These are phyloP conservation scores for Rhododendron williamsianum DNA, from an alignment of 148 eudicot genomes.

Conservation along the genomic window DNA sequence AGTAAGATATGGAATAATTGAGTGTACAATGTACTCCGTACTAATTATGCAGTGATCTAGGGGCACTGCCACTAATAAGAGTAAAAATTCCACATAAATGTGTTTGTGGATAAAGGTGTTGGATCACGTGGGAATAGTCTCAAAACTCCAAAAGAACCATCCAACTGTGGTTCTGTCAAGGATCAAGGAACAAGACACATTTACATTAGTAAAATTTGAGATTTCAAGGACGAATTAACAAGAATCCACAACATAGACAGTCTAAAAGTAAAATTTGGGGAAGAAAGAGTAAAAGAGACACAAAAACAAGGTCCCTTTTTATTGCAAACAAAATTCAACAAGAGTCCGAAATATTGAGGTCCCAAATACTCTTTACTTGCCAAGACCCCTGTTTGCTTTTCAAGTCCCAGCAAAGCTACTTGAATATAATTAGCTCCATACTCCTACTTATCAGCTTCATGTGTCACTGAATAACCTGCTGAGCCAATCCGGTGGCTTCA, in stretches of 20 bases:
- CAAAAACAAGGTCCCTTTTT: conserved; percentile 4
- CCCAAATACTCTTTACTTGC: not conserved
- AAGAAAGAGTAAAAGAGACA: not conserved
- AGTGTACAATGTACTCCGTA: no score
- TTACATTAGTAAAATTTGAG: no score
- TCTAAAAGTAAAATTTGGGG: not conserved
- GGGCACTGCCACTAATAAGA: not conserved
- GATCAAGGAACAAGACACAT: not conserved
- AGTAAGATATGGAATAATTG: no score
- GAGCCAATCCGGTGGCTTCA: not conserved
- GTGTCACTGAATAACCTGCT: not conserved
- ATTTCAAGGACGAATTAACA: not conserved
- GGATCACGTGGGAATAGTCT: not conserved
- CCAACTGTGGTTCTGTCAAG: not conserved
- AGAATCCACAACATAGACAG: no score
- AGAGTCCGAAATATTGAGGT: not conserved
- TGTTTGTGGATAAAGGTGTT: not conserved
- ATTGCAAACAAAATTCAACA: not conserved
- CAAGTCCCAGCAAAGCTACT: not conserved
- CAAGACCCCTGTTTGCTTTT: conserved; percentile 1
- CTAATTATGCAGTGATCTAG: no score
- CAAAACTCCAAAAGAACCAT: not conserved
- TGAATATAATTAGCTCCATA: not conserved
- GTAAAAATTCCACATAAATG: not conserved
- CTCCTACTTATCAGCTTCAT: not conserved